A percentile compares a stretch with the other conserved stretches of the same genome.
Evolutionary conservation across 2,329 filamentous ascomycete species (phyloP).

Genomic region (Aspergillus chevalieri): DNA sequence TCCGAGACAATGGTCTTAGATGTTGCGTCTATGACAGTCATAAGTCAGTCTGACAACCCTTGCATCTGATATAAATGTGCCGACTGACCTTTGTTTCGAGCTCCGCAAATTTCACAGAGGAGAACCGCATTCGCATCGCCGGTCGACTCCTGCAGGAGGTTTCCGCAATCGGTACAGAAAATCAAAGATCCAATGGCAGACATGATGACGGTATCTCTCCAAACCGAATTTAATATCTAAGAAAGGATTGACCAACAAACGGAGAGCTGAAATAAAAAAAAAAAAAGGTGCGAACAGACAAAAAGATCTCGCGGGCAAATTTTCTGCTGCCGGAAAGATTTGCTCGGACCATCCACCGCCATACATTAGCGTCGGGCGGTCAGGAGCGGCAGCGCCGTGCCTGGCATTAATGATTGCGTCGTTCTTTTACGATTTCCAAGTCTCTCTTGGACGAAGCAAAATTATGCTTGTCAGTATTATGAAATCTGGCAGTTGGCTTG

Average conservation of each 20-base stretch:
- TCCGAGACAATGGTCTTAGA: constrained; percentile 71
- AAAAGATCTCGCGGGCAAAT: not conserved
- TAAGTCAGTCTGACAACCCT: constrained; percentile 11
- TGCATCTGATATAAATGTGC: not conserved
- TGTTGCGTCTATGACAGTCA: constrained; percentile 54
- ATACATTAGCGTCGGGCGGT: constrained; percentile 21
- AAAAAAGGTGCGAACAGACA: not conserved
- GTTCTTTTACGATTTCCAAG: constrained; percentile 8
- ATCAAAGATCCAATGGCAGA: constrained; percentile 83
- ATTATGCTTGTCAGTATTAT: constrained; percentile 7
- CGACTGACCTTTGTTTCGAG: constrained; percentile 68
- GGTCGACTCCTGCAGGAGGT: constrained; percentile 74
- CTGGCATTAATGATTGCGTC: constrained; percentile 20
- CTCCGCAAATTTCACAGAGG: constrained; percentile 78
- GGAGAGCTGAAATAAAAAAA: not conserved
- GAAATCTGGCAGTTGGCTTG: constrained; percentile 6
- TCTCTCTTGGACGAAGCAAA: constrained; percentile 1
- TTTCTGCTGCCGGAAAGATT: constrained; percentile 13
- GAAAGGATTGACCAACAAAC: not conserved
- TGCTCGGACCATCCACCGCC: constrained; percentile 7
- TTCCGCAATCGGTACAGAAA: constrained; percentile 90
- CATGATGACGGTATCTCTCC: constrained; percentile 48
- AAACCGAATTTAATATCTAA: not conserved
- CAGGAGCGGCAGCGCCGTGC: constrained; percentile 18
- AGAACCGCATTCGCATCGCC: constrained; percentile 70